A percentile compares a stretch with the other conserved stretches of the same genome.
Conservation (phyloP, 495 filamentous ascomycete species). For the Cetradonia linearis region DNA sequence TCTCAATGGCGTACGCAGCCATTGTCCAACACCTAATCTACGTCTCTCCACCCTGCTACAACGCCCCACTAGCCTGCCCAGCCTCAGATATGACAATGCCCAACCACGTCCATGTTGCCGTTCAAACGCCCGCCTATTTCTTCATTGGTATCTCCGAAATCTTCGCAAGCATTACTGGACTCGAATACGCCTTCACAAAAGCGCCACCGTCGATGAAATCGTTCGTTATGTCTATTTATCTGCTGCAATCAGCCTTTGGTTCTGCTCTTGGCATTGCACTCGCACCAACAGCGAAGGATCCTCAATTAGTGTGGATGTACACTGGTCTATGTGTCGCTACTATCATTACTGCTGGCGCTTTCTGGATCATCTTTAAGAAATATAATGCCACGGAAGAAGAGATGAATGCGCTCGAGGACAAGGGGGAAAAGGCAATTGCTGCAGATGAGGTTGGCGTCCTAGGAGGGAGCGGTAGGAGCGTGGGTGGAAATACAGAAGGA, state of each 20-base stretch:
- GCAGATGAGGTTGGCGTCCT: constrained; percentile 24
- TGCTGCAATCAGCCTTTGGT: constrained; percentile 34
- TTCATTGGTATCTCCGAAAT: constrained; percentile 67
- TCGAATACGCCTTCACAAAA: constrained; percentile 71
- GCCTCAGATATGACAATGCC: constrained; percentile 17
- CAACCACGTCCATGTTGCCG: constrained; percentile 48
- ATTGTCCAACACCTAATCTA: constrained; percentile 66
- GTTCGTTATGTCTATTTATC: constrained; percentile 32
- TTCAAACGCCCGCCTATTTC: constrained; percentile 54
- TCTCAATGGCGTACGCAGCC: constrained; percentile 55
- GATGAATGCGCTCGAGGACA: constrained; percentile 39
- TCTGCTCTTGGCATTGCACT: constrained; percentile 36
- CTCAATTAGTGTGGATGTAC: constrained; percentile 25
- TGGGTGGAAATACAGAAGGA: neutral
- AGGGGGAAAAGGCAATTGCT: constrained; percentile 11
- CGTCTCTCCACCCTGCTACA: constrained; percentile 47
- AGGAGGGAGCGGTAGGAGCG: neutral
- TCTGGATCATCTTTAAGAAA: constrained; percentile 37
- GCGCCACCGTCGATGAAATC: constrained; percentile 63
- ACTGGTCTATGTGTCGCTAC: constrained; percentile 30
- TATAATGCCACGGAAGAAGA: constrained; percentile 38
- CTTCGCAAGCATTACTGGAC: constrained; percentile 52
- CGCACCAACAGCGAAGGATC: constrained; percentile 34
- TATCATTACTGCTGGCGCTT: constrained; percentile 34
- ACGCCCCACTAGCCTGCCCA: constrained; percentile 40